phyloP scores from a whole-genome alignment of 176 grass and related monocot species.

The Oryza glaberrima region DNA sequence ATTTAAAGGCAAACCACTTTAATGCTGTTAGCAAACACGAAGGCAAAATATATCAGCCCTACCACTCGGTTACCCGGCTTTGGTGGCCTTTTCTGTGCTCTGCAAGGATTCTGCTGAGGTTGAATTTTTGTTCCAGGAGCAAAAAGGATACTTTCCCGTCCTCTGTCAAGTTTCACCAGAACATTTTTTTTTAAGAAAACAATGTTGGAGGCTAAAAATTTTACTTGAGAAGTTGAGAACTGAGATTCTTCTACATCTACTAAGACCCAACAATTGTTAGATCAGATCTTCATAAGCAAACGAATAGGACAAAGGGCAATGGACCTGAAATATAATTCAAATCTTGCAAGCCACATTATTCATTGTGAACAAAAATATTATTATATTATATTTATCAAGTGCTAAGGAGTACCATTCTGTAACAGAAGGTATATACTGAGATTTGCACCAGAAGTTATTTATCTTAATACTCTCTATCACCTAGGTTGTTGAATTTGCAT shows the following conservation, averaged over 20 bases:
- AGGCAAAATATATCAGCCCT: slow-evolving; percentile 8
- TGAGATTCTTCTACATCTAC: background rate
- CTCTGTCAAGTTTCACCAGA: slow-evolving; percentile 60
- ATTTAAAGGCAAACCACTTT: slow-evolving; percentile 31
- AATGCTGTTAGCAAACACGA: slow-evolving; percentile 2
- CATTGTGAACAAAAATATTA: background rate
- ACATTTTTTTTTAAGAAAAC: slow-evolving; percentile 24
- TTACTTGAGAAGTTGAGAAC: background rate
- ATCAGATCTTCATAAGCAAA: background rate
- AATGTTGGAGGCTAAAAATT: slow-evolving; percentile 21
- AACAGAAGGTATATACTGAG: background rate
- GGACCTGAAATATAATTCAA: background rate
- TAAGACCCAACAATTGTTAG: slow-evolving; percentile 4
- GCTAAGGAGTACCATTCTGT: background rate
- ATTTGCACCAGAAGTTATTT: background rate
- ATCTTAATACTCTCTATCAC: background rate
- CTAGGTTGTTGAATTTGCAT: background rate
- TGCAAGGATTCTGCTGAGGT: slow-evolving; percentile 55
- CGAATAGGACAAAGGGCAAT: background rate
- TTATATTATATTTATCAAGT: slow-evolving; percentile 2
- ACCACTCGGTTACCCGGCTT: slow-evolving; percentile 47
- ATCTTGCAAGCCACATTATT: background rate
- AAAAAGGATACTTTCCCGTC: slow-evolving; percentile 84
- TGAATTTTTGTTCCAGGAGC: slow-evolving; percentile 55
- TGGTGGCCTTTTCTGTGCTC: slow-evolving; percentile 58